Conservation (phyloP, 208 protist genomes). For the Trypanosoma cruzi region DNA sequence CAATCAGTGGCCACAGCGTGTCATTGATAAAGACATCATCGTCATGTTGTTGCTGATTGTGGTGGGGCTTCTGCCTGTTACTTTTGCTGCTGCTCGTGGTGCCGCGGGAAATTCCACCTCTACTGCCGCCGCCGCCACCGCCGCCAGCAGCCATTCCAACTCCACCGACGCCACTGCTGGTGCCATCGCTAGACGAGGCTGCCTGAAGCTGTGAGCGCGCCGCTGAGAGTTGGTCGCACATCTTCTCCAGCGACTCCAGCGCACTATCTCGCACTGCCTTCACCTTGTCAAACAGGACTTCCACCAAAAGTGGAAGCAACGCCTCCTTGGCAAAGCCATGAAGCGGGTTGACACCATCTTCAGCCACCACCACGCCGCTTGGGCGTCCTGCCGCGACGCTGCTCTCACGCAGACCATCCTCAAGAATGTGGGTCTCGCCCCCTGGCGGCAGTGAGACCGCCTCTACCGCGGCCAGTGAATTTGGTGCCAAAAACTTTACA, state of each 20-base stretch:
- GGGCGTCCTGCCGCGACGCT: conserved; percentile 1
- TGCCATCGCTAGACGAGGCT: too few relatives aligned
- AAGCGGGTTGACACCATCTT: conserved; percentile 36
- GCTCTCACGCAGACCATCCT: conserved; percentile 20
- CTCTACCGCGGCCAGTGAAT: conserved; percentile 20
- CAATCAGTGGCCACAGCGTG: conserved; percentile 79
- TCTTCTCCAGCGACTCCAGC: conserved; percentile 44
- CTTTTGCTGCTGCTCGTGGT: neutral
- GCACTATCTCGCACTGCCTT: conserved; percentile 73
- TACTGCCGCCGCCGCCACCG: too few relatives aligned
- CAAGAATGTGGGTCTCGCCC: conserved; percentile 3
- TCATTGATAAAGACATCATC: conserved; percentile 61
- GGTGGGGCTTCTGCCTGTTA: neutral
- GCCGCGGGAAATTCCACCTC: too few relatives aligned
- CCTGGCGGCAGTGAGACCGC: neutral
- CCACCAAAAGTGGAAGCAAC: conserved; percentile 69
- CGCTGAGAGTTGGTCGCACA: conserved; percentile 35
- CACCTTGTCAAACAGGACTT: conserved; percentile 81
- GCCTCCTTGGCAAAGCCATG: conserved; percentile 62
- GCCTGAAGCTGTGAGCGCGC: conserved; percentile 17
- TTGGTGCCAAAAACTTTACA: conserved; percentile 43
- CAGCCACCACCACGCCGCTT: conserved; percentile 12
- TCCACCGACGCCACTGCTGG: too few relatives aligned
- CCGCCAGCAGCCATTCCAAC: too few relatives aligned
- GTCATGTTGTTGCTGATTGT: neutral